Conservation (phyloP, 1,139 yeast genomes). For the Candida labiduridarum region DNA sequence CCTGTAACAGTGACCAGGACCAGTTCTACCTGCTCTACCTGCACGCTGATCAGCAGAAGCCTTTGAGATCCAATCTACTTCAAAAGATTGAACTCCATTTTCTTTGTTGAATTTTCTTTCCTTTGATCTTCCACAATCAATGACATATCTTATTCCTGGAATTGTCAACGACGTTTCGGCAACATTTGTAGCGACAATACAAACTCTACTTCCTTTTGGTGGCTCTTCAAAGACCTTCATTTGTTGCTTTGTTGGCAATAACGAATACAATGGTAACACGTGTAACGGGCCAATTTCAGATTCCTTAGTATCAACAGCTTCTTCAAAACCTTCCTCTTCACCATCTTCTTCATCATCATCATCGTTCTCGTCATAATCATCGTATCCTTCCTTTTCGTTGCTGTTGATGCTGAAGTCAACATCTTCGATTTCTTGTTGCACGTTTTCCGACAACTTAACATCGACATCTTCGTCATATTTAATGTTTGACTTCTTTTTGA, state of each 20-base stretch:
- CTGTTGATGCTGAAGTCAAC: conserved; percentile 72
- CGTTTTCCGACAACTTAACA: conserved; percentile 57
- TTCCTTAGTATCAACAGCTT: conserved; percentile 72
- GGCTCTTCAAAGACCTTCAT: conserved; percentile 89
- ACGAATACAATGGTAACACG: conserved; percentile 88
- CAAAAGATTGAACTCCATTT: conserved; percentile 92
- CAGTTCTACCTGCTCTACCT: conserved; percentile 99
- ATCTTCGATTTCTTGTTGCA: conserved; percentile 84
- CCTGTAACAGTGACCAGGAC: conserved; percentile 97
- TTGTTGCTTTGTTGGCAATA: conserved; percentile 90
- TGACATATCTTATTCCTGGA: conserved; percentile 93
- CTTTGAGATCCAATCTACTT: conserved; percentile 89
- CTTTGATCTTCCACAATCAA: conserved; percentile 93
- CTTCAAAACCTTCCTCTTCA: conserved; percentile 93
- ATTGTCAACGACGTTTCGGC: conserved; percentile 98
- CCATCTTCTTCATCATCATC: conserved; percentile 48
- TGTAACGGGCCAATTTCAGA: conserved; percentile 79
- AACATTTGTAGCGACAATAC: conserved; percentile 95
- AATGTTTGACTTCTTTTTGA: conserved; percentile 32
- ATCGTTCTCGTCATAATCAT: conserved; percentile 25
- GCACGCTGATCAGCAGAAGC: conserved; percentile 96
- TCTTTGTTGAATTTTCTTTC: conserved; percentile 82
- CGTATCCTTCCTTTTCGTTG: conserved; percentile 25
- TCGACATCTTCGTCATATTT: conserved; percentile 36
- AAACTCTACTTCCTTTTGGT: conserved; percentile 81